Evolutionary conservation across 2,329 filamentous ascomycete species (phyloP).

Genomic region (Xylaria hypoxylon): DNA sequence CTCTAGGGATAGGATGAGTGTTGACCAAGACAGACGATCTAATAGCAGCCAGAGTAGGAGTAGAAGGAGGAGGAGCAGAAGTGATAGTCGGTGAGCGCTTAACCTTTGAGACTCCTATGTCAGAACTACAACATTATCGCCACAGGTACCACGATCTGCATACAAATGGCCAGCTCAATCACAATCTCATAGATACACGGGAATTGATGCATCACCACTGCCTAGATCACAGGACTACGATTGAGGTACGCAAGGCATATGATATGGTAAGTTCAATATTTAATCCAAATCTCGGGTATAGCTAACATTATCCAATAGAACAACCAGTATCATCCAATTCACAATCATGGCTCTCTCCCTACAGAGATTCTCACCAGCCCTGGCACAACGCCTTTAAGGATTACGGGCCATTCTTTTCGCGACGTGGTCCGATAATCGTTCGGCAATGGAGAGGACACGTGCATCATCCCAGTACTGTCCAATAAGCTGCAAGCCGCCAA

Average conservation of each 20-base stretch:
- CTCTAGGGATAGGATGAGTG: conserved; percentile 55
- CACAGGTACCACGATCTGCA: not conserved
- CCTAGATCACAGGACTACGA: not conserved
- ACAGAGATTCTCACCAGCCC: not conserved
- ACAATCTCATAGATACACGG: not conserved
- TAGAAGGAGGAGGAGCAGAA: conserved; percentile 28
- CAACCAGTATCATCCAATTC: not conserved
- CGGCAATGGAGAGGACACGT: conserved; percentile 69
- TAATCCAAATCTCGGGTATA: conserved; percentile 27
- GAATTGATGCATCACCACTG: not conserved
- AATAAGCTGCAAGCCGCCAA: conserved; percentile 77
- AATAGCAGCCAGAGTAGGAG: conserved; percentile 29
- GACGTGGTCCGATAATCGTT: conserved; percentile 48
- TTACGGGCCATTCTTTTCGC: conserved; percentile 12
- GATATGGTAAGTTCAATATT: conserved; percentile 24
- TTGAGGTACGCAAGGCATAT: not conserved
- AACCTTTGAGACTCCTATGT: not conserved
- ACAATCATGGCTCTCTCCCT: not conserved
- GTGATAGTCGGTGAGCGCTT: conserved; percentile 29
- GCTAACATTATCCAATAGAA: conserved; percentile 33
- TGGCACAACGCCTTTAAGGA: not conserved
- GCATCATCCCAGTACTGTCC: conserved; percentile 85
- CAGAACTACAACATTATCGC: not conserved
- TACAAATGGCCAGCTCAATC: not conserved
- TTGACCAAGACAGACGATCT: conserved; percentile 51